Base-by-base conservation (phyloP, 2,329 filamentous ascomycete genomes). In the Endocalyx cinctus region DNA sequence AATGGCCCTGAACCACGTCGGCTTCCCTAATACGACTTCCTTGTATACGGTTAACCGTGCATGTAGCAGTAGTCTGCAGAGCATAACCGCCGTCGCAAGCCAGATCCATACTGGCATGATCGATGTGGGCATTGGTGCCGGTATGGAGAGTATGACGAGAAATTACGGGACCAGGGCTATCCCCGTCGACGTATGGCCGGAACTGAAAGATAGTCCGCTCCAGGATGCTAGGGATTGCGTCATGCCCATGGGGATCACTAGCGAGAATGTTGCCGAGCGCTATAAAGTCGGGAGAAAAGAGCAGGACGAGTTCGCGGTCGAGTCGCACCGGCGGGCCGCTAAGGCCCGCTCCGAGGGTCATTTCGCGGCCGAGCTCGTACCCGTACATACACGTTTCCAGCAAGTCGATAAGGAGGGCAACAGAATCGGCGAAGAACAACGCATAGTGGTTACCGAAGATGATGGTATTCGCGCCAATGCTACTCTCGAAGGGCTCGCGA, bases 71-170 rank as follows among this genome's bases (percentile, higher is more conserved):
- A 83, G 82, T 3, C 70, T 96, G 31, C 82, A 86, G 47, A 81
- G 84, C 17, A 82, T 96, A 31, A 82, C 87, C 2, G 66, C 70
- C 11, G 70, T 94, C 4, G 84, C 85, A 5, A 79, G 83, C 37
- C 72, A 82, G 42, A 92, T 96, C 48, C 74, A 78, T n/a, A 70
- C 74, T 0, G 87, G 84, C 2, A 74, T 77, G 47, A 83, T 90
- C 32, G 74, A 80, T 41, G 69, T 73, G 0, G 89, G 87, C 39
- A 78, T 96, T 41, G 89, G 81, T 8, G 89, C 85, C 2, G 89
- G 89, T 18, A 95, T 94, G 85, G 89, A 96, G 73, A 90, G 84
- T 64, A 96, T 96, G 89, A 94, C 87, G 43, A 68, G 83, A 45
- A 95, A 95, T 64, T 96, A 96, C 62, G 88, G 82, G 32, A 78